These are phyloP conservation scores for Aspergillus asperescens DNA, from an alignment of 495 filamentous ascomycete genomes.

Conservation along the genomic window DNA sequence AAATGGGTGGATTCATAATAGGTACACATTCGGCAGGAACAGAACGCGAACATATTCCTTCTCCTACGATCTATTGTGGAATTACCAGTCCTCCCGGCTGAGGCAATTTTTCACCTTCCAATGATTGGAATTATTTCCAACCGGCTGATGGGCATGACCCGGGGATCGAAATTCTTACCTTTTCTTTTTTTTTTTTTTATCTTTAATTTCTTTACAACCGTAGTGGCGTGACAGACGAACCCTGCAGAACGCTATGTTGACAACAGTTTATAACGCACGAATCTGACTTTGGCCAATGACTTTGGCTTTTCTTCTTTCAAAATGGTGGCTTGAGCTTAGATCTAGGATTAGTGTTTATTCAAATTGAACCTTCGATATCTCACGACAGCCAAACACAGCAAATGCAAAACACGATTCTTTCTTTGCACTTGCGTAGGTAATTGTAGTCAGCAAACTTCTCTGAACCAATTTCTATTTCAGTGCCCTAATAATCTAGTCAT, in stretches of 20 bases:
- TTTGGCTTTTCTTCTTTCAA: neutral
- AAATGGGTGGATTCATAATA: slow-evolving; percentile 3
- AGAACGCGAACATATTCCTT: neutral
- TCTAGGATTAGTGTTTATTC: neutral
- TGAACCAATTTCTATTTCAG: neutral
- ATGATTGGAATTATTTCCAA: neutral
- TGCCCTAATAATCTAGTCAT: neutral
- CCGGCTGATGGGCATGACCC: neutral
- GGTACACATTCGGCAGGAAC: neutral
- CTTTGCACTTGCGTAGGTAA: too few relatives aligned
- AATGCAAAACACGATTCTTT: too few relatives aligned
- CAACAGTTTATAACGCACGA: slow-evolving; percentile 16
- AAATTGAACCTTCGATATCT: too few relatives aligned
- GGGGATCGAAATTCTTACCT: neutral
- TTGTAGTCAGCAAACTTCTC: too few relatives aligned
- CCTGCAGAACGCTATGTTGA: slow-evolving; percentile 14
- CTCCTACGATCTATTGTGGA: neutral
- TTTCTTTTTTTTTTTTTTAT: slow-evolving; percentile 7
- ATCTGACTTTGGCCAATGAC: neutral
- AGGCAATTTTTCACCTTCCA: neutral
- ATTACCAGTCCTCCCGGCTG: neutral
- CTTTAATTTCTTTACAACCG: slow-evolving; percentile 2
- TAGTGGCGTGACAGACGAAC: slow-evolving; percentile 8
- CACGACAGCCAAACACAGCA: too few relatives aligned
- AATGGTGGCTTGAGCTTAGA: neutral